phyloP scores from a whole-genome alignment of 495 filamentous ascomycete genomes.

The Penicillium daleae region DNA sequence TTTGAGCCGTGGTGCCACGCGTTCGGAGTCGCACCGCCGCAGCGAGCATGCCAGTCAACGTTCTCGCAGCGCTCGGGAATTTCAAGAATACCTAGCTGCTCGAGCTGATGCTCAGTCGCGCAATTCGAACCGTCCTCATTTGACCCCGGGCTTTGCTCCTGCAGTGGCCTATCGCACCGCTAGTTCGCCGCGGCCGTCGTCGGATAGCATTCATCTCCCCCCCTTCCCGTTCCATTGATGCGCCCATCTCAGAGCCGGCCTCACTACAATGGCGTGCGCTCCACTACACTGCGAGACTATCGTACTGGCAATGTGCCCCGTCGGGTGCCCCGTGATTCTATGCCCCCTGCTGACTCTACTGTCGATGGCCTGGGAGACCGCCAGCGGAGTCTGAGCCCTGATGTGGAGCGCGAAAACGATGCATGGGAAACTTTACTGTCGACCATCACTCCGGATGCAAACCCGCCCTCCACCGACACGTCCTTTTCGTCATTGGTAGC shows the following conservation, averaged over 20 bases:
- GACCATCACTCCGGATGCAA: constrained; percentile 79
- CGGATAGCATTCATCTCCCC: constrained; percentile 30
- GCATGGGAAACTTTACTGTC: constrained; percentile 80
- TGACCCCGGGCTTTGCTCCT: constrained; percentile 53
- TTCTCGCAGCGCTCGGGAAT: constrained; percentile 40
- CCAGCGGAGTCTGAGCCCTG: constrained; percentile 78
- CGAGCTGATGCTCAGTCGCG: constrained; percentile 21
- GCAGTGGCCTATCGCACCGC: constrained; percentile 41
- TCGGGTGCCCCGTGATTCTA: constrained; percentile 29
- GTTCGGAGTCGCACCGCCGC: constrained; percentile 34
- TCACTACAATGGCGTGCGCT: constrained; percentile 16
- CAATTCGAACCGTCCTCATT: constrained; percentile 11
- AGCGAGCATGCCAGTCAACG: constrained; percentile 33
- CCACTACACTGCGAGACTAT: constrained; percentile 20
- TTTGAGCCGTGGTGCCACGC: constrained; percentile 14
- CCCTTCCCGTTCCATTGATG: constrained; percentile 19
- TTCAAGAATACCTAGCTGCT: constrained; percentile 28
- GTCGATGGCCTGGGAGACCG: constrained; percentile 83
- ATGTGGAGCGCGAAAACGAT: constrained; percentile 56
- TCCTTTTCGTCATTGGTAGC: constrained; percentile 72
- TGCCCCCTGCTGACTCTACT: too few species aligned
- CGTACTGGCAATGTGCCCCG: constrained; percentile 31
- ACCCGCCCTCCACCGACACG: constrained; percentile 75
- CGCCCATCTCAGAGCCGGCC: constrained; percentile 27
- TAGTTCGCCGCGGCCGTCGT: constrained; percentile 28